A percentile compares a stretch with the other conserved stretches of the same genome.
phyloP scores from a whole-genome alignment of 2,329 filamentous ascomycete species.

The Cytospora piceae region DNA sequence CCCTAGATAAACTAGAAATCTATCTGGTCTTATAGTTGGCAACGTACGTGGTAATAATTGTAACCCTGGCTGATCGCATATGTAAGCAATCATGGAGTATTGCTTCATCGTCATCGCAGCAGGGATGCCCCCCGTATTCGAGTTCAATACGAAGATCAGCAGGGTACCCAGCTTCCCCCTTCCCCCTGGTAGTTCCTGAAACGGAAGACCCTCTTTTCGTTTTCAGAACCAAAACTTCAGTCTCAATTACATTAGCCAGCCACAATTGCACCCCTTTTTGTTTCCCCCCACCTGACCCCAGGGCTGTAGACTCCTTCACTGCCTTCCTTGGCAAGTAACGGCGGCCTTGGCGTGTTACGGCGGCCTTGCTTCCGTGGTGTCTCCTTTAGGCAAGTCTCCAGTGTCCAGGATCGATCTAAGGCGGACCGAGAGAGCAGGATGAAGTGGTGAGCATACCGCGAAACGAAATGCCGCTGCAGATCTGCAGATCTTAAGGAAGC shows the following conservation, averaged over 20 bases:
- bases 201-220: background rate
- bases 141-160: background rate
- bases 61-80: background rate
- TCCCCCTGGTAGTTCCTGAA: background rate
- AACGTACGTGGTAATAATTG: too few species aligned
- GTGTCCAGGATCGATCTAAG: background rate
- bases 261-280: background rate
- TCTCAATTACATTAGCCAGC: background rate
- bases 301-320: background rate
- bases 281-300: too few species aligned
- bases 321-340: background rate
- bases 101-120: too few species aligned
- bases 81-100: too few species aligned
- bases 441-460: background rate
- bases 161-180: background rate
- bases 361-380: background rate
- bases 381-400: background rate
- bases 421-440: background rate
- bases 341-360: background rate
- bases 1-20: too few species aligned
- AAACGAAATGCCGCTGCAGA: background rate
- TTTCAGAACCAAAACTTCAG: background rate
- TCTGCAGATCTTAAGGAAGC: constrained; percentile 1
- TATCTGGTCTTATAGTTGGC: too few species aligned
- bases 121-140: background rate